Evolutionary conservation across 1,284 basidiomycete species (phyloP).

Genomic region (Coriolopsis trogii): DNA sequence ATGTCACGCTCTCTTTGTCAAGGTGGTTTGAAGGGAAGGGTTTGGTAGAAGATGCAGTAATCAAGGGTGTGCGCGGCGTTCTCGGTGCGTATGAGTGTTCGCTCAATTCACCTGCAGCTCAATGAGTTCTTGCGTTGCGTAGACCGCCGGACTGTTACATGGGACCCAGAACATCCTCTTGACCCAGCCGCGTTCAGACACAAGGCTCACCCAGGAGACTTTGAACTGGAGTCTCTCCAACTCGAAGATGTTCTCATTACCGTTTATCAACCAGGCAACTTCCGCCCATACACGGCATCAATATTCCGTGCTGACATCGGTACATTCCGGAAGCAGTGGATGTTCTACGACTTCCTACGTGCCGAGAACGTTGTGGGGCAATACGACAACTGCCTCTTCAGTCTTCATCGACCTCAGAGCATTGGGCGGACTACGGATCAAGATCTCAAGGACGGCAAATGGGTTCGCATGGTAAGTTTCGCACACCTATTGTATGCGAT

Average conservation of each 20-base stretch:
- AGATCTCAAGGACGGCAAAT: slow-evolving; percentile 79
- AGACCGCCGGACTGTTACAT: slow-evolving; percentile 92
- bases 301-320: slow-evolving; percentile 94
- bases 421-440: slow-evolving; percentile 89
- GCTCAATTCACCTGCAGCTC: background rate
- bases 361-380: slow-evolving; percentile 97
- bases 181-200: slow-evolving; percentile 86
- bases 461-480: slow-evolving; percentile 88
- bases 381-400: slow-evolving; percentile 97
- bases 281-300: slow-evolving; percentile 93
- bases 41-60: slow-evolving; percentile 85
- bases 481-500: slow-evolving; percentile 3
- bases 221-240: slow-evolving; percentile 88
- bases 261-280: slow-evolving; percentile 91
- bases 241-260: slow-evolving; percentile 95
- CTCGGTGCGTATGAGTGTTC: slow-evolving; percentile 61
- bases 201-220: slow-evolving; percentile 77
- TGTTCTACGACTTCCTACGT: slow-evolving; percentile 91
- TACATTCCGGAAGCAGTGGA: slow-evolving; percentile 89
- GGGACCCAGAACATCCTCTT: slow-evolving; percentile 79
- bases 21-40: slow-evolving; percentile 98
- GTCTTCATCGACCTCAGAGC: slow-evolving; percentile 95
- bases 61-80: slow-evolving; percentile 94
- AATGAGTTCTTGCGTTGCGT: too few relatives aligned
- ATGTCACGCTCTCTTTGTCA: slow-evolving; percentile 92